Evolutionary conservation across 495 filamentous ascomycete genomes (phyloP), one percentile per base, ranked within the genome.

Genomic region (Sporormia fimetaria): DNA sequence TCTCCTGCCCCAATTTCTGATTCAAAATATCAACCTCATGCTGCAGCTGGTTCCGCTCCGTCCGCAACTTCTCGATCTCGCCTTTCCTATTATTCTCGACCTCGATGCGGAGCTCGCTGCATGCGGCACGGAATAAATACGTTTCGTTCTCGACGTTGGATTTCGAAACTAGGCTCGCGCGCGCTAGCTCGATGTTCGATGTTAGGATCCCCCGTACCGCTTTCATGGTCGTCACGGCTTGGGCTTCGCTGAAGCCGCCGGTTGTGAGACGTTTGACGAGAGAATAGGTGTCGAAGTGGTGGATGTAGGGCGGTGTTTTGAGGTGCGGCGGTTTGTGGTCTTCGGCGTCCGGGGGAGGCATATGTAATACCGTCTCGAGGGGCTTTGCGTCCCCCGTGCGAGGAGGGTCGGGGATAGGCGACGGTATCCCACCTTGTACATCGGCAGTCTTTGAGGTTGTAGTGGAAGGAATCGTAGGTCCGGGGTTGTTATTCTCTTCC

Each of bases 251-350:
- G 60, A 85, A 94, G 2, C 78, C 82, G 15, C 77, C 71, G 0
- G 61, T 60, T 15, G 76, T 67, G 4, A 98, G 75, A 48, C 82
- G 71, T 32, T 78, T 77, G 3, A 94, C 90, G 1, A 94, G 70
- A 3, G 74, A 75, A 55, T 87, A 96, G 12, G 80, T 93, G 63
- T 98, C 90, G 60, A 98, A 98, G 64, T 95, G 85, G 64, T 98
- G 90, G 9, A 94, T 75, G 58, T 94, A 88, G 2, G 75, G 82
- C 11, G 82, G 72, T 0, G 83, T 73, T 5, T 75, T 65, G 21
- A 94, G 52, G 49, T 83, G 76, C 31, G 78, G 78, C 12, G 71
- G 73, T 47, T 71, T 72, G 8, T 65, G 56, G 59, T 65, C 22
- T 61, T 71, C 57, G 33, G 58, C 64, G 54, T 63, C 59, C 8